Percentiles rank a stretch among this genome's conserved stretches.
phyloP scores from a whole-genome alignment of 179 eudicot genomes.

The Silene vulgaris region DNA sequence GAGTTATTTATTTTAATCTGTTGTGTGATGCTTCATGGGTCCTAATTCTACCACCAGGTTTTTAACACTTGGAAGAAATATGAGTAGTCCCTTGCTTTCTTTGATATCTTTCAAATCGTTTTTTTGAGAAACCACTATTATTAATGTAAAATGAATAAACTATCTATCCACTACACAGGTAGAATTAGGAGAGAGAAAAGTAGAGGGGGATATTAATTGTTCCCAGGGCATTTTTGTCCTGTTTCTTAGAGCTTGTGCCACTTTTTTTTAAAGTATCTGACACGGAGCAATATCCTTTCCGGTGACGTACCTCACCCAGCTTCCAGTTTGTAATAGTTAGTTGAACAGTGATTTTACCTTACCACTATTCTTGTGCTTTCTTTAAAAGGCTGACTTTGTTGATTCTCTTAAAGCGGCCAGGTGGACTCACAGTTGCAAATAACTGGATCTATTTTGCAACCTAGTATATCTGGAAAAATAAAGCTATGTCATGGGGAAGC shows the following conservation, averaged over 20 bases:
- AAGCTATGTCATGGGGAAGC: constrained; percentile 96
- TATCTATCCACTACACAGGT: not conserved
- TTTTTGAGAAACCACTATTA: not conserved
- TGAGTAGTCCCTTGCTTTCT: not conserved
- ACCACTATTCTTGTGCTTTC: not conserved
- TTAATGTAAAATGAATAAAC: not conserved
- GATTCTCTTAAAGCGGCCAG: constrained; percentile 65
- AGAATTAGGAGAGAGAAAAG: constrained; percentile 1
- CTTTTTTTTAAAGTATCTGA: not conserved
- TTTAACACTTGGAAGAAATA: not conserved
- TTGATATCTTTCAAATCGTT: not conserved
- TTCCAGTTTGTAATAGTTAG: not conserved
- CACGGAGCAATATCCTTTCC: not conserved
- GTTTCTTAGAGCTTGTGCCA: not conserved
- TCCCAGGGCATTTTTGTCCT: not conserved
- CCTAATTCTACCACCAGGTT: not conserved
- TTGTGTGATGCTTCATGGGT: not conserved
- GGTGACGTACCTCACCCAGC: not conserved
- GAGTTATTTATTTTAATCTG: not conserved
- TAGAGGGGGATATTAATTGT: not conserved
- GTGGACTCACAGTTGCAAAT: constrained; percentile 94
- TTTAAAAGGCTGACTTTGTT: constrained; percentile 18
- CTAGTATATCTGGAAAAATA: constrained; percentile 88
- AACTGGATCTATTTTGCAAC: constrained; percentile 91
- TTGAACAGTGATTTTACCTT: constrained; percentile 1